Evolutionary conservation across 2,329 filamentous ascomycete genomes (phyloP).

Genomic region (Plenodomus biglobosus): DNA sequence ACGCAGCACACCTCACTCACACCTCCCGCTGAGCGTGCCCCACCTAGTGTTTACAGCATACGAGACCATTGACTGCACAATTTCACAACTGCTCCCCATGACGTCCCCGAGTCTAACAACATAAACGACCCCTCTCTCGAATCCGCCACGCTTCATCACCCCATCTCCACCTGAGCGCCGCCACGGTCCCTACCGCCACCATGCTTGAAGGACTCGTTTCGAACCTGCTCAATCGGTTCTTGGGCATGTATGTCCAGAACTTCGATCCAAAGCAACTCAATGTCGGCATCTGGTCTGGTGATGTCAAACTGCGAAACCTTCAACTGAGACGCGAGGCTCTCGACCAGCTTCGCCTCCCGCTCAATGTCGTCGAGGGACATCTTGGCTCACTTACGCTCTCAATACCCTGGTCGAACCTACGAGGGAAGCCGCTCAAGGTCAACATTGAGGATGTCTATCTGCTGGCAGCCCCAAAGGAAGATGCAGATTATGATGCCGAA

Average conservation of each 20-base stretch:
- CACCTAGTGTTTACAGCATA: conserved; percentile 28
- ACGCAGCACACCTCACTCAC: conserved; percentile 23
- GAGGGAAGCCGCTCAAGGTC: conserved; percentile 90
- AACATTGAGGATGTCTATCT: conserved; percentile 97
- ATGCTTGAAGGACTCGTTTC: conserved; percentile 98
- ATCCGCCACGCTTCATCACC: conserved; percentile 15
- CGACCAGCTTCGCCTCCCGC: conserved; percentile 91
- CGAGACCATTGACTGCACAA: conserved; percentile 14
- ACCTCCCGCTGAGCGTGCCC: conserved; percentile 14
- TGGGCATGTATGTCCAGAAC: conserved; percentile 99
- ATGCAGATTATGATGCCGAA: conserved; percentile 87
- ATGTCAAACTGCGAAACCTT: conserved; percentile 91
- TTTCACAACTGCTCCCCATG: conserved; percentile 31
- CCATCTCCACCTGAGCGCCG: conserved; percentile 62
- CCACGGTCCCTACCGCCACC: conserved; percentile 61
- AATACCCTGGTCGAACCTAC: conserved; percentile 96
- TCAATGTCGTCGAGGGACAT: conserved; percentile 96
- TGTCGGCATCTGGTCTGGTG: conserved; percentile 97
- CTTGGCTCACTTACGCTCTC: conserved; percentile 86
- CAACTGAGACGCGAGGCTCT: conserved; percentile 92
- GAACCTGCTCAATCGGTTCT: conserved; percentile 95
- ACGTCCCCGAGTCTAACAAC: conserved; percentile 34
- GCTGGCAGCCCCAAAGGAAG: conserved; percentile 91
- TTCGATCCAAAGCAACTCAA: conserved; percentile 98
- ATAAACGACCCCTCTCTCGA: conserved; percentile 27